Base-by-base conservation (phyloP, 2,329 filamentous ascomycete species). In the Trichoderma koningii region DNA sequence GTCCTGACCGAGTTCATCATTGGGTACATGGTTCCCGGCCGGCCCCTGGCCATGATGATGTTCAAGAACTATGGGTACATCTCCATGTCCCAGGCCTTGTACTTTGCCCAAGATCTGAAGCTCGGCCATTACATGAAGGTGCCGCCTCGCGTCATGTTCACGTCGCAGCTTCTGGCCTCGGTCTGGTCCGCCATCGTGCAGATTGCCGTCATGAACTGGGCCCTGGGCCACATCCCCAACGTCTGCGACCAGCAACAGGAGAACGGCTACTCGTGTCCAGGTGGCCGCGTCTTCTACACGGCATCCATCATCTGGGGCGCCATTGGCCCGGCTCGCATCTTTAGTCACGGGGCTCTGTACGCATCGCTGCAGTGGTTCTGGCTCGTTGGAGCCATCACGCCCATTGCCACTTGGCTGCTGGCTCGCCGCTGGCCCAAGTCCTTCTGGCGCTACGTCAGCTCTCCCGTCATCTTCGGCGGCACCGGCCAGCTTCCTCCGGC, bases 1-100 rank as follows among this genome's bases (percentile, higher is more conserved):
- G 87, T 92, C 19, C 76, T 91, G 66, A 89, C 88, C n/a, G 88
- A 91, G 73, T 90, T 89, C 70, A 83, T 92, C 66, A 83, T 89
- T 66, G 89, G 89, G 6, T 91, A 91, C 75, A 88, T 91, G 81
- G 83, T 89, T 56, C 89, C 89, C 0, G 89, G 89, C 28, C 82
- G 83, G 3, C 89, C 89, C 1, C 80, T 91, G 66, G 88, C 88
- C 55, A 88, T 91, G 83, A 92, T 92, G 88, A 83, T 91, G 78
- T 91, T 91, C 79, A 91, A 91, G 76, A 89, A 87, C 67, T 91
- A 89, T 70, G 87, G 87, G 57, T 90, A 89, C 73, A 84, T 90
- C 64, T 86, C 82, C 76, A 89, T 89, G 85, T 80, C 80, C 17
- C 86, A 89, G 73, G 87, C 85, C 0, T 78, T 89, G 56, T 87